These are phyloP conservation scores for Calendula officinalis DNA, from an alignment of 129 eudicot species.

Conservation along the genomic window DNA sequence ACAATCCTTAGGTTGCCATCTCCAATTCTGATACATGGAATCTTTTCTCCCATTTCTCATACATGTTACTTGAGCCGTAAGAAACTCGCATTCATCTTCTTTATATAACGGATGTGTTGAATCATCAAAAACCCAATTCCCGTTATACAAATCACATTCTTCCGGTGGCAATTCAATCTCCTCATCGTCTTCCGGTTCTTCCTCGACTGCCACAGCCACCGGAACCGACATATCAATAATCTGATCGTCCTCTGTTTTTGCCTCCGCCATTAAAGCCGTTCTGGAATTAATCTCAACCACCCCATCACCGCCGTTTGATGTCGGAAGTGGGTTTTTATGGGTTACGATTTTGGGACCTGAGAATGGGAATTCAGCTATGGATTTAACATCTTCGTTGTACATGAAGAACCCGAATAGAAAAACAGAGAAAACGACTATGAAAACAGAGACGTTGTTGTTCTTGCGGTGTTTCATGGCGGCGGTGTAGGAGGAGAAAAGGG, in stretches of 20 bases:
- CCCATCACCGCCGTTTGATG: background rate
- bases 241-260: conserved; percentile 27
- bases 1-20: conserved; percentile 93
- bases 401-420: conserved; percentile 80
- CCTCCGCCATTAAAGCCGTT: conserved; percentile 44
- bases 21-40: conserved; percentile 84
- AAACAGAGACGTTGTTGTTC: conserved; percentile 56
- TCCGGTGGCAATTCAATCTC: conserved; percentile 73
- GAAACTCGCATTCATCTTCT: conserved; percentile 79
- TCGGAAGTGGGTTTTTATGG: background rate
- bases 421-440: conserved; percentile 63
- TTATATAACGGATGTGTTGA: conserved; percentile 70
- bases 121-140: conserved; percentile 86
- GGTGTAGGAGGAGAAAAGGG: conserved; percentile 42
- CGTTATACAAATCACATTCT: conserved; percentile 77
- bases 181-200: conserved; percentile 54
- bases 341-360: conserved; percentile 37
- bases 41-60: conserved; percentile 85
- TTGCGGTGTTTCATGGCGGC: conserved; percentile 66
- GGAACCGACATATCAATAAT: conserved; percentile 43
- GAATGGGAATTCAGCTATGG: conserved; percentile 84
- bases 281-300: conserved; percentile 41
- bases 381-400: conserved; percentile 89
- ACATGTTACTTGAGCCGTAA: conserved; percentile 88
- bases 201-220: conserved; percentile 21